Percentiles rank a stretch among this genome's conserved stretches.
Conservation (phyloP, 2,329 filamentous ascomycete species). For the Cladosporium sp. region DNA sequence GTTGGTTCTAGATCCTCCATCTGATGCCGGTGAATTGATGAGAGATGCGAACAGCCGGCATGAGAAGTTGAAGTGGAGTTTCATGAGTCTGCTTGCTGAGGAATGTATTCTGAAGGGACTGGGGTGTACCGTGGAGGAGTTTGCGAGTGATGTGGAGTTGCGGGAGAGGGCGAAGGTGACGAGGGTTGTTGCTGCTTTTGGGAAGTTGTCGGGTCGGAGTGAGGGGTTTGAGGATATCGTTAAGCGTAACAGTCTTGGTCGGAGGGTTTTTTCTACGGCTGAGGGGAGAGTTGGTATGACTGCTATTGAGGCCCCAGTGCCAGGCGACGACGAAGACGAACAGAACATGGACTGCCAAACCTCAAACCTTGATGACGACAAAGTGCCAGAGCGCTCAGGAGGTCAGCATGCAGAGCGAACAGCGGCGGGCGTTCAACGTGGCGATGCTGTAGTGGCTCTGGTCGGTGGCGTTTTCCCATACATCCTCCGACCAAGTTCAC, state of each 20-base stretch:
- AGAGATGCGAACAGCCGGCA: not conserved
- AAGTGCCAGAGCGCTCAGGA: too few relatives aligned
- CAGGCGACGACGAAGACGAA: not conserved
- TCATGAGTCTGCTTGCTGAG: slow-evolving; percentile 8
- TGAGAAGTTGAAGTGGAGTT: not conserved
- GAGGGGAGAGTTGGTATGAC: slow-evolving; percentile 10
- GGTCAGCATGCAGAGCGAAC: too few relatives aligned
- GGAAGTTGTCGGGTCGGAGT: not conserved
- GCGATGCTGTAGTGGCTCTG: slow-evolving; percentile 10
- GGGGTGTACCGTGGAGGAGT: slow-evolving; percentile 8
- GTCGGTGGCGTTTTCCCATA: slow-evolving; percentile 13
- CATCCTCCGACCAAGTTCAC: slow-evolving; percentile 2
- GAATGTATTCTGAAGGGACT: slow-evolving; percentile 7
- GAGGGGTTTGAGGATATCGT: not conserved
- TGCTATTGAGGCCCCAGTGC: not conserved
- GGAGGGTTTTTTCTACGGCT: slow-evolving; percentile 2
- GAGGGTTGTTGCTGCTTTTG: not conserved
- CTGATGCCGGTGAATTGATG: not conserved
- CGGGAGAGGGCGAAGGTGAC: slow-evolving; percentile 2
- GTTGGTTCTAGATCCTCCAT: slow-evolving; percentile 1
- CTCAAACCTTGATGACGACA: too few relatives aligned
- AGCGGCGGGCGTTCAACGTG: slow-evolving; percentile 1
- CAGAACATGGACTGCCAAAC: too few relatives aligned
- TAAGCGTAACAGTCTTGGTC: slow-evolving; percentile 4
- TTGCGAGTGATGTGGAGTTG: not conserved